phyloP scores from a whole-genome alignment of 2,329 filamentous ascomycete species.

The Claviceps africana region DNA sequence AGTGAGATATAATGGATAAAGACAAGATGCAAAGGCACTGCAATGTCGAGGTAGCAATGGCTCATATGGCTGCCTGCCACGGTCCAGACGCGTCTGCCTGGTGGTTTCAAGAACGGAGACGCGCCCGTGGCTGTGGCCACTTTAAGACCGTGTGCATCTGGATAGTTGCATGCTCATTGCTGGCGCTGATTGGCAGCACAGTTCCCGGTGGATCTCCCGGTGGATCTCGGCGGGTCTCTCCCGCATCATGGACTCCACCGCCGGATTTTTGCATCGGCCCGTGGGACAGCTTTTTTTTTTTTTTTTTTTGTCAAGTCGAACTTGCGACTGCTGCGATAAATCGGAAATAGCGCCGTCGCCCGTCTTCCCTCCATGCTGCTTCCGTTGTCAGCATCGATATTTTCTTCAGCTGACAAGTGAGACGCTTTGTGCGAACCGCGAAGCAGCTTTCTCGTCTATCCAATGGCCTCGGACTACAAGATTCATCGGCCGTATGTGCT shows the following conservation, averaged over 20 bases:
- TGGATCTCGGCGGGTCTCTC: neutral
- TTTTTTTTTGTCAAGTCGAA: conserved; percentile 17
- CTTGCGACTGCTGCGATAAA: neutral
- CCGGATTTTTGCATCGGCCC: conserved; percentile 22
- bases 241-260: conserved; percentile 12
- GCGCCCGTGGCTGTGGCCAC: conserved; percentile 1
- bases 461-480: conserved; percentile 45
- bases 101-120: conserved; percentile 4
- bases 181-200: too few relatives aligned
- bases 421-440: neutral
- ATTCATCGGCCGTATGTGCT: conserved; percentile 52
- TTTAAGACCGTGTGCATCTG: conserved; percentile 10
- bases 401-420: neutral
- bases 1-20: neutral
- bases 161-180: neutral
- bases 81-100: neutral
- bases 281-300: conserved; percentile 22
- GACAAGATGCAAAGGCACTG: neutral
- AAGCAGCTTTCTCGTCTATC: conserved; percentile 5
- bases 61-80: neutral
- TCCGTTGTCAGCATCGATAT: neutral
- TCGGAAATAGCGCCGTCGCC: neutral
- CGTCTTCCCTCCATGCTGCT: neutral
- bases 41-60: neutral
- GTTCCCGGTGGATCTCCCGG: too few relatives aligned